Evolutionary conservation across 345 rosid genomes (phyloP), one percentile per base, ranked within the genome.

Genomic region (Salix purpurea): DNA sequence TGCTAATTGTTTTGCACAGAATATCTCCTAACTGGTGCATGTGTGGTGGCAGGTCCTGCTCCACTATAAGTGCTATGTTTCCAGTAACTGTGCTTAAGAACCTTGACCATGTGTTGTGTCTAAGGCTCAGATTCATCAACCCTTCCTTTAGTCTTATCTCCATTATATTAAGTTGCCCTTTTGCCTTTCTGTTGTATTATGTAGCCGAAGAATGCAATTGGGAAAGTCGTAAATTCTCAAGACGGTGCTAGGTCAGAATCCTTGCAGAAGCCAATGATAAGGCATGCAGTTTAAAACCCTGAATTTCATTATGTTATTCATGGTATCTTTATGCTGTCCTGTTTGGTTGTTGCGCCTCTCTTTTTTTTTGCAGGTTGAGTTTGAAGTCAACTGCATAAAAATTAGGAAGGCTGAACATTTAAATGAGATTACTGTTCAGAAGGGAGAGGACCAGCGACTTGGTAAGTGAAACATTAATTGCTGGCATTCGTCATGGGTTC

Each of bases 11-110:
- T 70, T 77, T 80, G 13, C 75, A 66, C 71, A 69, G 61, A 40
- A 60, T 32, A 61, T 73, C 62, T 79, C 85, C 88, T 85, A 83
- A 91, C 91, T 76, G 83, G 82, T 86, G 91, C 88, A 85, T 84
- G 81, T 87, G 87, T 85, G 91, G 88, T 91, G 89, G 85, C 94
- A 89, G 97, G 91, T 84, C 82, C 83, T 81, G 89, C 90, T 81
- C 89, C 90, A 84, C 89, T 78, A 81, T 78, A 77, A 84, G 79
- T 84, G 88, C 89, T 78, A 62, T 84, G 82, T 83, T 79, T 81
- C 86, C 84, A 81, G 91, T 86, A 82, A 80, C 79, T 85, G 85
- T 81, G 84, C 85, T 86, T 86, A 80, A 84, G 87, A 82, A 81
- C 83, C 77, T 42, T 84, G 58, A 77, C 56, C 78, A 39, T 61